These are phyloP conservation scores for Penicillium sp. DNA, from an alignment of 2,329 filamentous ascomycete species.

Conservation along the genomic window DNA sequence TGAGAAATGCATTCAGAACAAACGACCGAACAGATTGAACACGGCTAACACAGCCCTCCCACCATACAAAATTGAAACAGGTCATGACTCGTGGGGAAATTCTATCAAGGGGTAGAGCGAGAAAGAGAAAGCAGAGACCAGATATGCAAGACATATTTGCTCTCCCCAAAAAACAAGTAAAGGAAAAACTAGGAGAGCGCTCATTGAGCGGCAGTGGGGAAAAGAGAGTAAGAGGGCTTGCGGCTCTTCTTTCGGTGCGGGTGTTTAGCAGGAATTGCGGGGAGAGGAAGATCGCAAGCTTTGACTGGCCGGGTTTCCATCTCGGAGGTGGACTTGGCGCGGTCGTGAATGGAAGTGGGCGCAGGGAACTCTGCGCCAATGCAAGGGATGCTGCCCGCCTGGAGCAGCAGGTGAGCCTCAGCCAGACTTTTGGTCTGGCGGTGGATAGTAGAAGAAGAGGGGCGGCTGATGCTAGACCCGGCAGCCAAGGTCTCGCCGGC, in stretches of 20 bases:
- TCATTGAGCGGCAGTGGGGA: constrained; percentile 30
- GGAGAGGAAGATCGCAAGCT: constrained; percentile 18
- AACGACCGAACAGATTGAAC: constrained; percentile 17
- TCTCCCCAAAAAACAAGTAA: constrained; percentile 2
- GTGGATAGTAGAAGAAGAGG: constrained; percentile 30
- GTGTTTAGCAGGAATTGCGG: constrained; percentile 29
- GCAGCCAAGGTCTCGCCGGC: constrained; percentile 20
- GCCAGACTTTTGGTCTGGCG: constrained; percentile 41
- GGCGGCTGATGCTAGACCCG: constrained; percentile 12
- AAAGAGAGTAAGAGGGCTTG: constrained; percentile 46
- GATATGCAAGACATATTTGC: constrained; percentile 13
- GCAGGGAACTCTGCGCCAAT: constrained; percentile 27
- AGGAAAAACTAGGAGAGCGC: constrained; percentile 3
- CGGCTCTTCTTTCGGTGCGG: constrained; percentile 36
- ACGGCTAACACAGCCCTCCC: constrained; percentile 7
- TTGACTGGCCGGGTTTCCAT: constrained; percentile 26
- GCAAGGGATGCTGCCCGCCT: constrained; percentile 28
- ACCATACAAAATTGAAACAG: constrained; percentile 15
- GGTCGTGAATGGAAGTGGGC: constrained; percentile 33
- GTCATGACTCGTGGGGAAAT: constrained; percentile 30
- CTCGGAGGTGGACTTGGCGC: constrained; percentile 39
- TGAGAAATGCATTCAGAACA: constrained; percentile 27
- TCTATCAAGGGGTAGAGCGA: constrained; percentile 18
- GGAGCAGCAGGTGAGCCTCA: constrained; percentile 31
- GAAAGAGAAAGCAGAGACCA: constrained; percentile 11